These are phyloP conservation scores for Crotalaria pallida DNA, from an alignment of 306 rosid species.

Conservation along the genomic window DNA sequence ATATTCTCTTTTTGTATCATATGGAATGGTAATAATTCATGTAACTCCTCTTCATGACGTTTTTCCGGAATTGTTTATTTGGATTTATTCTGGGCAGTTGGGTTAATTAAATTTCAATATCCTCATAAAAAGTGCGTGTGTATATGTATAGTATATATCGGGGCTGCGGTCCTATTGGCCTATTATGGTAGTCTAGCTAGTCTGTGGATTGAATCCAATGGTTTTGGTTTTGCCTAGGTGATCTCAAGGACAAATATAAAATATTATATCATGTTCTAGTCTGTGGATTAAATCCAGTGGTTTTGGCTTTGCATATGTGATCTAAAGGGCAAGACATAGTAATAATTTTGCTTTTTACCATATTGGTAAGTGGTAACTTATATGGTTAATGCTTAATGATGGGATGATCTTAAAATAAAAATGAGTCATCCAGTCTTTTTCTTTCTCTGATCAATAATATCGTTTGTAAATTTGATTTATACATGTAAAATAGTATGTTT, in stretches of 20 bases:
- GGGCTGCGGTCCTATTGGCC: neutral
- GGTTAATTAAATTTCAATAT: no score
- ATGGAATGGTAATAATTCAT: neutral
- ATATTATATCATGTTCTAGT: constrained; percentile 9
- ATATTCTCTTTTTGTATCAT: no score
- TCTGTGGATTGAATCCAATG: no score
- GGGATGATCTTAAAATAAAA: no score
- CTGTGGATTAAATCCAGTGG: neutral
- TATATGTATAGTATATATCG: neutral
- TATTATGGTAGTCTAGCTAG: no score
- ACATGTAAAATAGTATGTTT: no score
- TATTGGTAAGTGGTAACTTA: neutral
- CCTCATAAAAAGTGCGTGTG: neutral
- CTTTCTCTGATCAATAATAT: no score
- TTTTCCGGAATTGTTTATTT: neutral
- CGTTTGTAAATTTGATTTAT: no score
- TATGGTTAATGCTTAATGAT: no score
- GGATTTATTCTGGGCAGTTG: neutral
- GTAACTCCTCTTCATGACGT: neutral
- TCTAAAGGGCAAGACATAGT: neutral
- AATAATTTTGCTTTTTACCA: neutral
- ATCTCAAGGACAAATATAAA: no score
- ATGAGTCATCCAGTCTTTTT: no score
- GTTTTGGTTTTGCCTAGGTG: no score
- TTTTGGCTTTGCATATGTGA: constrained; percentile 11